Base-by-base conservation (phyloP, 352 stramenopile genomes). In the Pythium periplocum region DNA sequence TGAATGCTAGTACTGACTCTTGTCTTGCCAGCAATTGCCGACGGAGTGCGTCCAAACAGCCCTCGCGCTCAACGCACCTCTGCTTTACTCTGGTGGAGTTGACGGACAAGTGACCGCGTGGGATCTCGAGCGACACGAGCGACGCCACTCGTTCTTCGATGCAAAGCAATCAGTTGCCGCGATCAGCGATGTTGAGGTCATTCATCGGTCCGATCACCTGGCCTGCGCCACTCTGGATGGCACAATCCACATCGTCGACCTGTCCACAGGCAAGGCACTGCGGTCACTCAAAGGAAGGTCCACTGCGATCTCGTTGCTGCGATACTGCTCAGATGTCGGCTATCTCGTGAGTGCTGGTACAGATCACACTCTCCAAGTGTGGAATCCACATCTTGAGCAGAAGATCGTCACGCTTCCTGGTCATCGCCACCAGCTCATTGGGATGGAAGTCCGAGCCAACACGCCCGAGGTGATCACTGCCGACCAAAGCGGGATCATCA, bases 211-310 rank as follows among this genome's bases (percentile, higher is more conserved):
- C 33, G 39, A 51, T 1, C 60, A 74, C 30, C 45, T 86, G 6
- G 75, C 75, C 0, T 59, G 53, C 11, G 73, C 57, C 2, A 76
- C 64, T 39, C 57, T 83, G 36, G 68, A 83, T n/a, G 66, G 69
- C 7, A 81, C 75, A 30, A 83, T 86, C 37, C 78, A 83, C 55
- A 77, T 86, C 51, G 37, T 81, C n/a, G 75, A 86, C 33, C 51
- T 83, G 17, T 49, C 62, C 32, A 33, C 63, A 1, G 51, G 55
- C 8, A 59, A 48, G 6, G 55, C 73, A 0, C 55, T 48, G 0
- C 73, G 79, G 39, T 67, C 64, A 0, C 51, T 87, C 6, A 42
- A 34, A 5, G 77, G 77, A 1, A 74, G 79, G 41, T 61, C 55
- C 5, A 71, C 76, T 36, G 73, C 64, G 3, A 66, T 84, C 10